Base-by-base conservation (phyloP, 306 rosid genomes). In the Cucurbita maxima region DNA sequence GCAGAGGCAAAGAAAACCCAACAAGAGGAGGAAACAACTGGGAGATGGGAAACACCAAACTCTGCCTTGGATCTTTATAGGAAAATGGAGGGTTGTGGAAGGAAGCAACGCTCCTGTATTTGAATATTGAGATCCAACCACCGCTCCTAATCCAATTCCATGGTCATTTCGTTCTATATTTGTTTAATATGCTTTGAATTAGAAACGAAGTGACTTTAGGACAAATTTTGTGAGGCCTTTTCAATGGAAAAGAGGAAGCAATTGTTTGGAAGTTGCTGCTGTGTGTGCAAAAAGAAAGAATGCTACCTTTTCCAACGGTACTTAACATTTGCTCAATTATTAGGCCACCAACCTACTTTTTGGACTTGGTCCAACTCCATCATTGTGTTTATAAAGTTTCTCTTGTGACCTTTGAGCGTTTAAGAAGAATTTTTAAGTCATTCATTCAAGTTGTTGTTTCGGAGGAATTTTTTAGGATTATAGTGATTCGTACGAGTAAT, bases 1-100 rank as follows among this genome's bases (percentile, higher is more conserved):
- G 81, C 78, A 79, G 82, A 76, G 80, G 71, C 50, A 71, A 72
- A 86, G 79, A 77, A 77, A 84, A 75, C 90, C 80, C 78, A 38
- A 48, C 57, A 74, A 57, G 60, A 54, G 37, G 53, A 43, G 72
- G 55, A 71, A 68, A 76, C 58, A 71, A 74, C 4, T 60, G 52
- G 73, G 30, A 61, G 77, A 56, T 9, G 70, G 30, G 51, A 18
- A 62, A 38, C 48, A 62, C 0, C 22, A 9, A n/a, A 40, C 1
- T 7, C 0, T 18, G 16, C 19, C 34, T 61, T 61, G 68, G 47
- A 37, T 61, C 48, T 84, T 80, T 87, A 82, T 84, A 87, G 82
- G 56, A 43, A 63, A 18, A 41, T 63, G 52, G 36, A 36, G 18
- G 18, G 44, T 1, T 59, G 67, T 22, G 43, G 67, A 34, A 44